Evolutionary conservation across 2,329 filamentous ascomycete genomes (phyloP).

Genomic region (Pseudofabraea citricarpa): DNA sequence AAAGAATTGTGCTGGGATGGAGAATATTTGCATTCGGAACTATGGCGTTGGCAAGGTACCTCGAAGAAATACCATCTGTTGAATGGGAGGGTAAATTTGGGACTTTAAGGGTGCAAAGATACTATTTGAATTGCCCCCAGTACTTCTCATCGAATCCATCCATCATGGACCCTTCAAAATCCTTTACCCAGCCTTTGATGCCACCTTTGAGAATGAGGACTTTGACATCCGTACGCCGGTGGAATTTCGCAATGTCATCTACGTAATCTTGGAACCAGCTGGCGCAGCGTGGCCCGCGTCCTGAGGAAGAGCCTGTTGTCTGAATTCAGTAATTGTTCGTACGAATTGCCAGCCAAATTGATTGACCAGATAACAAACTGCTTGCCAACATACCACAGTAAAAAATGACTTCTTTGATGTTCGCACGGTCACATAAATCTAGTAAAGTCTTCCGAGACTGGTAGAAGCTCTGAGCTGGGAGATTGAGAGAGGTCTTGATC

Average conservation of each 20-base stretch:
- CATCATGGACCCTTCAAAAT: conserved; percentile 41
- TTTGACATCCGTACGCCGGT: conserved; percentile 36
- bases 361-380: too few relatives aligned
- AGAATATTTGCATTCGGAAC: conserved; percentile 12
- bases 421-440: conserved; percentile 44
- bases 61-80: conserved; percentile 19
- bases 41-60: conserved; percentile 20
- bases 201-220: conserved; percentile 46
- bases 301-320: conserved; percentile 41
- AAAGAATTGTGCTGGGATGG: not conserved
- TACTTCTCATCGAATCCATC: conserved; percentile 42
- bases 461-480: conserved; percentile 51
- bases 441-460: conserved; percentile 43
- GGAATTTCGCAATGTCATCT: conserved; percentile 34
- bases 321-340: conserved; percentile 3
- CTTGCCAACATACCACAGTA: conserved; percentile 49
- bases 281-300: conserved; percentile 47
- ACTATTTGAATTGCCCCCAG: conserved; percentile 26
- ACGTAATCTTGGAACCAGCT: conserved; percentile 54
- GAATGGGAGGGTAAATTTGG: conserved; percentile 15
- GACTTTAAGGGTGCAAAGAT: not conserved
- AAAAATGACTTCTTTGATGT: conserved; percentile 44
- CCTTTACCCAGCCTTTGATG: conserved; percentile 50
- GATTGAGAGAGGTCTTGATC: conserved; percentile 51
- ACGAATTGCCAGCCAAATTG: too few relatives aligned